These are phyloP conservation scores for Kentomonas sorsogonicus DNA, from an alignment of 208 protist species.

Conservation along the genomic window DNA sequence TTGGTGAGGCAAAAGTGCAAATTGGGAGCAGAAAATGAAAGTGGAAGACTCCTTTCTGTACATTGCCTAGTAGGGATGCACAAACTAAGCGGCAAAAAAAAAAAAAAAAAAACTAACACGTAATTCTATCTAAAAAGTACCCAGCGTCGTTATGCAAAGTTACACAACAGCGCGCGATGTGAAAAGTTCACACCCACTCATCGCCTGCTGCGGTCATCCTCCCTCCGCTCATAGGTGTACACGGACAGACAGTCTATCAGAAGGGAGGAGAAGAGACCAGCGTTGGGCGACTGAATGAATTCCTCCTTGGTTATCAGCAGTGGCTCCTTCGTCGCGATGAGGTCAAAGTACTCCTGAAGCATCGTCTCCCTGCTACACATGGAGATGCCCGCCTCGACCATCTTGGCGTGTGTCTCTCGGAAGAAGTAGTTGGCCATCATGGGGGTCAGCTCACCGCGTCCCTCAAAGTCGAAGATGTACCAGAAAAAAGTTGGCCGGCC, in stretches of 20 bases:
- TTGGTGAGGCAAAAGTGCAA: too few species aligned
- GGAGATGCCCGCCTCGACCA: constrained; percentile 55
- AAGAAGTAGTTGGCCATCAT: constrained; percentile 86
- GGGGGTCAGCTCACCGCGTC: constrained; percentile 55
- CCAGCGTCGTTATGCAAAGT: too few species aligned
- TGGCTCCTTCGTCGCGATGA: constrained; percentile 77
- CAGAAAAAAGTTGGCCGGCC: constrained; percentile 80
- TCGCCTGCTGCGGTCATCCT: constrained; percentile 24
- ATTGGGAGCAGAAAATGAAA: too few species aligned
- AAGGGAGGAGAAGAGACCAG: constrained; percentile 77
- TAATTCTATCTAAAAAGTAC: too few species aligned
- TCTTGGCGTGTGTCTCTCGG: constrained; percentile 79
- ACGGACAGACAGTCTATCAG: constrained; percentile 89
- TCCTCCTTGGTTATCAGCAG: constrained; percentile 83
- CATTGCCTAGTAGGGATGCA: too few species aligned
- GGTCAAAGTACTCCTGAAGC: constrained; percentile 87
- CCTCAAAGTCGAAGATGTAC: constrained; percentile 84
- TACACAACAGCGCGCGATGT: not conserved
- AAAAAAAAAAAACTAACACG: too few species aligned
- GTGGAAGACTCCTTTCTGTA: too few species aligned
- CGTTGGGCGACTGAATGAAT: constrained; percentile 69
- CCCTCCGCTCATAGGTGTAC: constrained; percentile 87
- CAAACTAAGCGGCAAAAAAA: too few species aligned
- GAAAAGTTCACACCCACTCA: not conserved
- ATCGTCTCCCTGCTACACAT: constrained; percentile 69